phyloP scores from a whole-genome alignment of 768 basidiomycete species.

The Lactarius quietus region DNA sequence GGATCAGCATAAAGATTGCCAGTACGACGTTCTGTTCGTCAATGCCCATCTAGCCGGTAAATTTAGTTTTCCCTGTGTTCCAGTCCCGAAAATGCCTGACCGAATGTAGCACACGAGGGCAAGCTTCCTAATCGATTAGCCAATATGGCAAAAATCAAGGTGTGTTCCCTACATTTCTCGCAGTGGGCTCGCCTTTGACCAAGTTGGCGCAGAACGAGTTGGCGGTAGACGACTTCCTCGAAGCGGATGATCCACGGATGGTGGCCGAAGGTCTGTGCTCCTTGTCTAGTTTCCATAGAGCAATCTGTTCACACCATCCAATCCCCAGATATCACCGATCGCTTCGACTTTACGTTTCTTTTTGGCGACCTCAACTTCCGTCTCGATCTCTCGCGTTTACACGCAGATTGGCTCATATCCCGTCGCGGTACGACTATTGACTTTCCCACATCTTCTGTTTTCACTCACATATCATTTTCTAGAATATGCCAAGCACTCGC shows the following conservation, averaged over 20 bases:
- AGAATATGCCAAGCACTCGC: constrained; percentile 87
- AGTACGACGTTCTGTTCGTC: constrained; percentile 85
- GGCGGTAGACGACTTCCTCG: constrained; percentile 72
- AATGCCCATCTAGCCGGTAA: constrained; percentile 88
- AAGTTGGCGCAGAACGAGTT: constrained; percentile 55
- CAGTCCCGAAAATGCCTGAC: neutral
- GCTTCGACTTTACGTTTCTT: constrained; percentile 85
- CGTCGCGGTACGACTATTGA: constrained; percentile 53
- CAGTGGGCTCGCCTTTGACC: neutral
- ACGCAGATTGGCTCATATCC: constrained; percentile 92
- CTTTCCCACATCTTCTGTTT: neutral
- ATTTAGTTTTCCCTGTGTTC: constrained; percentile 18
- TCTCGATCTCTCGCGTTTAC: constrained; percentile 80
- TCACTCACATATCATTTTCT: neutral
- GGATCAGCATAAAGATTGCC: constrained; percentile 80
- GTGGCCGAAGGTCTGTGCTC: constrained; percentile 60
- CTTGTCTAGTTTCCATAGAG: constrained; percentile 10
- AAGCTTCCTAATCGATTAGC: constrained; percentile 75
- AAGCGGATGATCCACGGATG: constrained; percentile 56
- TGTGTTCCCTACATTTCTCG: constrained; percentile 27
- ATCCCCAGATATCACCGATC: constrained; percentile 70
- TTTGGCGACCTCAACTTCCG: constrained; percentile 93
- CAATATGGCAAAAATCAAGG: constrained; percentile 89
- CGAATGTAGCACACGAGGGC: constrained; percentile 63
- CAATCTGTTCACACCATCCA: constrained; percentile 17